phyloP scores from a whole-genome alignment of 2,329 filamentous ascomycete species.

The Trichoderma simmonsii region DNA sequence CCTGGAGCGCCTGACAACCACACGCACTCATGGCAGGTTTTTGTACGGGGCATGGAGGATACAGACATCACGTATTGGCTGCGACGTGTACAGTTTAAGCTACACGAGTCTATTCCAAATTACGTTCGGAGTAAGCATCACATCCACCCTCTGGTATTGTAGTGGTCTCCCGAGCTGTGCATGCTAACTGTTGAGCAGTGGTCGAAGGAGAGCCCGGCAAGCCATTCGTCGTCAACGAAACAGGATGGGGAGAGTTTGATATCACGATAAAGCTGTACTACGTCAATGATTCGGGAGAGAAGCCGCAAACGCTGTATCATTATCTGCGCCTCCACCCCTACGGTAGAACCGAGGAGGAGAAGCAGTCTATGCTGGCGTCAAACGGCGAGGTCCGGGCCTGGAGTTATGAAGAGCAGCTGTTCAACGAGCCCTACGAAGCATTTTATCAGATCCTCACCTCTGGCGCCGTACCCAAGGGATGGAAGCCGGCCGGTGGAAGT shows the following conservation, averaged over 20 bases:
- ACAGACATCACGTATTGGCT: conserved; percentile 94
- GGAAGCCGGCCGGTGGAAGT: conserved; percentile 44
- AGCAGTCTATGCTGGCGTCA: conserved; percentile 54
- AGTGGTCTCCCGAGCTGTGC: not conserved
- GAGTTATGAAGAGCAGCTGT: conserved; percentile 90
- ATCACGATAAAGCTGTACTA: conserved; percentile 96
- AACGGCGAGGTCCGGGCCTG: conserved; percentile 69
- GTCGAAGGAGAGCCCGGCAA: conserved; percentile 68
- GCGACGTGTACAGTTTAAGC: conserved; percentile 94
- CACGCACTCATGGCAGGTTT: conserved; percentile 95
- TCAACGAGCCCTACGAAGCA: conserved; percentile 92
- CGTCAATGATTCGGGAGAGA: conserved; percentile 80
- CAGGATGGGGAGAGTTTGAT: conserved; percentile 97
- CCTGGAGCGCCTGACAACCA: conserved; percentile 79
- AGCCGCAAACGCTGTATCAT: conserved; percentile 93
- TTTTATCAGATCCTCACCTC: conserved; percentile 85
- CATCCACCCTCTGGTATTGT: not conserved
- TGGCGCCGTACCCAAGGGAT: conserved; percentile 57
- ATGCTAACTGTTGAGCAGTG: conserved; percentile 38
- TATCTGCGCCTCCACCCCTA: conserved; percentile 89
- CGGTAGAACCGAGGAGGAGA: conserved; percentile 74
- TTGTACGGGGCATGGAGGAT: conserved; percentile 84
- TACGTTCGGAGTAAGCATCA: conserved; percentile 66
- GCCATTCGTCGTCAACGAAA: conserved; percentile 82
- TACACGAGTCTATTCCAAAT: conserved; percentile 95